Evolutionary conservation across 306 rosid species (phyloP).

Genomic region (Glycine latifolia): DNA sequence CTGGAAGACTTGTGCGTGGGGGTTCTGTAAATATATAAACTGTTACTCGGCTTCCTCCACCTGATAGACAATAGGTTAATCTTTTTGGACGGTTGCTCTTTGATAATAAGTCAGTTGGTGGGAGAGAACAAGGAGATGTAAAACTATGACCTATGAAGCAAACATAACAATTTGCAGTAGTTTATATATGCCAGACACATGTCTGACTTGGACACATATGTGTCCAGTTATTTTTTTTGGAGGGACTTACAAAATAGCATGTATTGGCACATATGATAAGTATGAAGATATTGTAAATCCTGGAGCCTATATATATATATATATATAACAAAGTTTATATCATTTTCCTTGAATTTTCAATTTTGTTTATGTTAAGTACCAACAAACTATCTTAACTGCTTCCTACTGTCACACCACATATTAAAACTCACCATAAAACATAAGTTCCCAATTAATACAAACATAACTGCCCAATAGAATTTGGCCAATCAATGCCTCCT

Average conservation of each 20-base stretch:
- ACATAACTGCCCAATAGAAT: not conserved
- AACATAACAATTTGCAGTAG: not conserved
- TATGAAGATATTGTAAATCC: not conserved
- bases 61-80: not conserved
- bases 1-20: not conserved
- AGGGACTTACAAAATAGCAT: not conserved
- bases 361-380: not conserved
- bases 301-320: too few relatives aligned
- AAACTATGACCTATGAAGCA: not conserved
- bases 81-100: not conserved
- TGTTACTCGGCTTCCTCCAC: not conserved
- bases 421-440: not conserved
- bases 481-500: not conserved
- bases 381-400: not conserved
- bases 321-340: not conserved
- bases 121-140: not conserved
- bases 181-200: not conserved
- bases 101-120: not conserved
- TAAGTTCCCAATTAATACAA: not conserved
- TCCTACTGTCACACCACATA: not conserved
- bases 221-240: not conserved
- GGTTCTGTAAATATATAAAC: not conserved
- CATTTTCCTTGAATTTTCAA: not conserved
- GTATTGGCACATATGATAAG: not conserved
- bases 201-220: not conserved